Conservation (phyloP, 345 rosid genomes). For the Brassica carinata region DNA sequence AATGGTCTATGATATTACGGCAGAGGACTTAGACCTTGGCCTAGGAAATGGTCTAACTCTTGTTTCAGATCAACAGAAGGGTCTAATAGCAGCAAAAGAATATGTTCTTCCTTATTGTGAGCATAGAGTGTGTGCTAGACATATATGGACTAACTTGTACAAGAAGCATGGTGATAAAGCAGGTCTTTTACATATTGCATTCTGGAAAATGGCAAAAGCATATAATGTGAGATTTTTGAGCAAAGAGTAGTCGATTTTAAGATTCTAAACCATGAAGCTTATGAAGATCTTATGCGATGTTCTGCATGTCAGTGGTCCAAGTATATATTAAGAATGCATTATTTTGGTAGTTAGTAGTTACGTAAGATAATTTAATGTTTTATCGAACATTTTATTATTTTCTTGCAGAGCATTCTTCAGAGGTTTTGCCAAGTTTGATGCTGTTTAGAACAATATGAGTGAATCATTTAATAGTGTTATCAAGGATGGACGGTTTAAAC, state of each 20-base stretch:
- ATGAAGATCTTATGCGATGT: no score
- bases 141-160: no score
- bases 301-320: background rate
- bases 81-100: background rate
- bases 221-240: no score
- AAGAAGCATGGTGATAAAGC: no score
- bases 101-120: no score
- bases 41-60: background rate
- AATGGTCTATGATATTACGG: background rate
- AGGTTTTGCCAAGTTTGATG: background rate
- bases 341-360: background rate
- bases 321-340: background rate
- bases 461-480: background rate
- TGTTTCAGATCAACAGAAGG: constrained; percentile 1
- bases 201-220: no score
- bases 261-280: no score
- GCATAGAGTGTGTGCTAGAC: no score
- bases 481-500: no score
- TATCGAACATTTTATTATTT: background rate
- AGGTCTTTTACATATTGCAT: no score
- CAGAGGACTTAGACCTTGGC: background rate
- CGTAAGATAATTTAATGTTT: background rate
- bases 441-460: constrained; percentile 6
- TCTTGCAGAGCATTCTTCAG: background rate
- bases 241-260: no score